Conservation (phyloP, 2,329 filamentous ascomycete species). For the Aspergillus sp. region DNA sequence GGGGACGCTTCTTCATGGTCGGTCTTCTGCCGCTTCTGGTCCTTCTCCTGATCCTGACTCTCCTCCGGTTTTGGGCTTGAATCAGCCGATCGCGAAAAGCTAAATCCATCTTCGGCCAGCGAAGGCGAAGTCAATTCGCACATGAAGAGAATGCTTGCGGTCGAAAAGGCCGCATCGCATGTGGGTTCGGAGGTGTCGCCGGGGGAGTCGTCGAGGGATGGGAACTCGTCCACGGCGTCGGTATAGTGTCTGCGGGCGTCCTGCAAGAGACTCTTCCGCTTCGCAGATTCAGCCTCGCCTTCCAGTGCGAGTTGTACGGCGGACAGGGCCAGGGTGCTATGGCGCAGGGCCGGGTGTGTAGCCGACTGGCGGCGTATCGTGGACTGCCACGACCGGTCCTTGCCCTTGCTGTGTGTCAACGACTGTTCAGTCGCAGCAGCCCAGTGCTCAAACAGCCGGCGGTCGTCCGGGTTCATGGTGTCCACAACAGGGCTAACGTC, state of each 20-base stretch:
- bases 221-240: not conserved
- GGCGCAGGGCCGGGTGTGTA: not conserved
- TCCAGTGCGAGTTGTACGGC: not conserved
- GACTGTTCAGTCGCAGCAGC: not conserved
- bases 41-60: not conserved
- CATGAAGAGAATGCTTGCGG: constrained; percentile 2
- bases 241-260: not conserved
- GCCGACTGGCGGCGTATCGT: constrained; percentile 6
- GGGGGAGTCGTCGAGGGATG: not conserved
- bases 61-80: not conserved
- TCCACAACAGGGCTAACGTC: not conserved
- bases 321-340: constrained; percentile 10
- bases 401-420: not conserved
- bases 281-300: not conserved
- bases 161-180: not conserved
- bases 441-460: not conserved
- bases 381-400: constrained; percentile 7
- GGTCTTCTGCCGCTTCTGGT: not conserved
- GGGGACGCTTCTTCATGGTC: not conserved
- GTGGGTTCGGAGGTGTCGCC: not conserved
- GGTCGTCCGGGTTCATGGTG: not conserved
- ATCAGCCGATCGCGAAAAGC: not conserved
- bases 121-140: not conserved
- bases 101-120: constrained; percentile 3
- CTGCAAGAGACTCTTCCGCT: not conserved